Base-by-base conservation (phyloP, 305 asterid genomes). In the Fraxinus albicans region DNA sequence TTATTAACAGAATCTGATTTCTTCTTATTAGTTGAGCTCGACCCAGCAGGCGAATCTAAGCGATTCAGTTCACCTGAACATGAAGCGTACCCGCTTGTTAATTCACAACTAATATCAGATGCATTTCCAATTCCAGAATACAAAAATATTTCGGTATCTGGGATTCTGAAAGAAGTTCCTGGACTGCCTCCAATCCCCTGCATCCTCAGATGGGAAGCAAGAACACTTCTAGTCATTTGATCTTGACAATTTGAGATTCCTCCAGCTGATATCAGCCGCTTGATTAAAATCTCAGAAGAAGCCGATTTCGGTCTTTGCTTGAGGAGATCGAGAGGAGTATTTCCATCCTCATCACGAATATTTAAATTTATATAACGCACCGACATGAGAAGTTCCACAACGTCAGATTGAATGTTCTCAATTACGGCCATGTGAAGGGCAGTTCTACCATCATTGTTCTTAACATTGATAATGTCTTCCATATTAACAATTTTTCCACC, bases 341-440 rank as follows among this genome's bases (percentile, higher is more conserved):
- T 85, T 60, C 97, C 98, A 47, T 89, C 95, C 3, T 53, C 77
- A 70, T 95, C 98, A 0, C 92, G 84, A 7, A 87, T 79, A 21
- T 93, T 92, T 7, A 95, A 47, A 58, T 91, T 80, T 69, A 95
- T 88, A 3, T 73, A 90, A 5, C 85, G 91, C 0, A 81, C 89
- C 2, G 96, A 87, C 93, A 94, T 92, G 81, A 95, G 92, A 13
- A 95, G 92, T 88, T 93, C 95, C 7, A 95, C 94, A 13, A 94
- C 80, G 2, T 90, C 92, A 23, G 95, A 83, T 17, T 83, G 95
- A n/a, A 94, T 80, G 82, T 91, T 90, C 81, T 87, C 93, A 1
- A 82, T 85, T 3, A 93, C 90, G 1, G 99, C 99, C 87, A 90
- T 33, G 85, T 95, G 99, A 15, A 95, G 97, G n/a, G 92, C 93